Base-by-base conservation (phyloP, 257 asterid genomes). In the Solanum paucissectum region DNA sequence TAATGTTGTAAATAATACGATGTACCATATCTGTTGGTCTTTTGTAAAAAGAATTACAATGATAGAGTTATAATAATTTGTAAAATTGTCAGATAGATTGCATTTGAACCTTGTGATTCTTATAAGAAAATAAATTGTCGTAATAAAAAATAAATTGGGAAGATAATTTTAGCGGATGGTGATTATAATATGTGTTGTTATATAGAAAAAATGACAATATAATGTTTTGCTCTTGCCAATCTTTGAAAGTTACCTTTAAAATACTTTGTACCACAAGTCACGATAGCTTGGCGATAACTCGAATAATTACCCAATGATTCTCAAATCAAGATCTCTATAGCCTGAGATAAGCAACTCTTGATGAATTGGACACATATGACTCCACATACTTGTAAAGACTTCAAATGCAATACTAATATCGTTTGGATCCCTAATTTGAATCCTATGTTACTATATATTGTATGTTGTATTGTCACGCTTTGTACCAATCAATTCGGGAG, bases 301-400 rank as follows among this genome's bases (percentile, higher is more conserved):
- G 88, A 72, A 13, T 14, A 16, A 38, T 84, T 87, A 4, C 18
- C 79, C 14, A 58, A 62, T 52, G 34, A 44, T 81, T 40, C 91
- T 89, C 42, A 90, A 79, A 16, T 90, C 90, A 60, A 89, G 88
- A 38, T 90, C 92, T 68, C 92, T 91, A 66, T 91, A 89, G 32
- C 58, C 89, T 88, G 7, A 87, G n/a, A 52, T 86, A 91, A 27
- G 88, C 86, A 62, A 74, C 21, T 68, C 91, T 64, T n/a, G 91
- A 90, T 20, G 86, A 55, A 18, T 74, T 79, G 7, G 88, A 87
- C 36, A 87, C 89, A 64, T 87, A 86, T 12, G 92, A 91, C 49
- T 55, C 84, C 90, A 89, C 40, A 16, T 33, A 89, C 36, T 85
- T 42, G 85, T 72, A 86, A 25, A 87, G 60, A 52, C 3, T 84